These are phyloP conservation scores for Jackrogersella multiformis DNA, from an alignment of 495 filamentous ascomycete genomes.

Conservation along the genomic window DNA sequence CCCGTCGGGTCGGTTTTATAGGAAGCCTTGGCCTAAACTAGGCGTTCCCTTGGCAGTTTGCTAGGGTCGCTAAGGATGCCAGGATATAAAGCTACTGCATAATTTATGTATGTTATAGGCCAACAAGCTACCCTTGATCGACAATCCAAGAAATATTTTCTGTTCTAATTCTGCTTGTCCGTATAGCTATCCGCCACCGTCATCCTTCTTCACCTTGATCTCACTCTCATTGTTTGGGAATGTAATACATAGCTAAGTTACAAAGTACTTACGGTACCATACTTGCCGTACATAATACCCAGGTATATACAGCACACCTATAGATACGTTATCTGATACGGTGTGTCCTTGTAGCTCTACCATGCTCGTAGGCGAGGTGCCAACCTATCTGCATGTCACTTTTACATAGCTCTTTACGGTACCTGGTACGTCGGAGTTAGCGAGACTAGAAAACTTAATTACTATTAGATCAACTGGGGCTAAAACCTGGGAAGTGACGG, in stretches of 20 bases:
- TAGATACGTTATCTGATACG: background rate
- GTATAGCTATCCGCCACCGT: conserved; percentile 24
- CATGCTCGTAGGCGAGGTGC: background rate
- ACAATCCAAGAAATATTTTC: conserved; percentile 31
- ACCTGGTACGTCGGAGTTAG: conserved; percentile 34
- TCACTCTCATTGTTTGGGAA: conserved; percentile 1
- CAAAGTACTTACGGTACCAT: too few species aligned
- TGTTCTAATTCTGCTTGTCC: background rate
- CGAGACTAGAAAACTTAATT: conserved; percentile 7
- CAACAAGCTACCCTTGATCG: conserved; percentile 34
- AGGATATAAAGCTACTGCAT: conserved; percentile 11
- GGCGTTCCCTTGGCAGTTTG: conserved; percentile 29
- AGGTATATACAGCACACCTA: background rate
- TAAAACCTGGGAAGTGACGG: conserved; percentile 26
- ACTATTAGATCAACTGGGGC: conserved; percentile 15
- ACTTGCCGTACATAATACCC: background rate
- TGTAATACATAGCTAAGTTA: background rate
- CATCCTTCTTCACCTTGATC: background rate
- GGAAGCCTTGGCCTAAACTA: conserved; percentile 7
- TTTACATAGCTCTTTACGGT: background rate
- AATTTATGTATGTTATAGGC: conserved; percentile 4
- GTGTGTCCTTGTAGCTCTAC: background rate
- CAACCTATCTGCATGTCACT: background rate
- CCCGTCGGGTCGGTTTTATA: conserved; percentile 39
- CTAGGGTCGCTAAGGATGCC: conserved; percentile 1